phyloP scores from a whole-genome alignment of 2,329 filamentous ascomycete genomes.

The Aspergillus versicolor region DNA sequence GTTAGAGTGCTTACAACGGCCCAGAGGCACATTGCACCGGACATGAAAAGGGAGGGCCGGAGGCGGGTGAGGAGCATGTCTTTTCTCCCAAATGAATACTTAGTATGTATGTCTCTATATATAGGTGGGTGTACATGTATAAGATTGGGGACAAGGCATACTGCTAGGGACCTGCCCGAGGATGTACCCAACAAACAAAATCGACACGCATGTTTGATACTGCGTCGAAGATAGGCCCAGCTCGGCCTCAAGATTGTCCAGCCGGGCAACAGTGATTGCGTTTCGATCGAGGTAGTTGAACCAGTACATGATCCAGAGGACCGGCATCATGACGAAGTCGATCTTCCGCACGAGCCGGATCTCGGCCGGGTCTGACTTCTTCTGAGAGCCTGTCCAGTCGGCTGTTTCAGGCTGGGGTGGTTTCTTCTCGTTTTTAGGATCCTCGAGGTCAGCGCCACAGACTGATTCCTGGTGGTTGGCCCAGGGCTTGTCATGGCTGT shows the following conservation, averaged over 20 bases:
- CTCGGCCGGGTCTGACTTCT: constrained; percentile 40
- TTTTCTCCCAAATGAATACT: neutral
- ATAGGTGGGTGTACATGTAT: too few species aligned
- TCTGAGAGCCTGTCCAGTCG: constrained; percentile 18
- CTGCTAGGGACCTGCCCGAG: too few species aligned
- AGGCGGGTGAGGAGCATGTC: constrained; percentile 33
- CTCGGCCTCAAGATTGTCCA: constrained; percentile 23
- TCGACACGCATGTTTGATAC: too few species aligned
- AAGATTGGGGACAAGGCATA: too few species aligned
- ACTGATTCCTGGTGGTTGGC: too few species aligned
- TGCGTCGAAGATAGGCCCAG: too few species aligned
- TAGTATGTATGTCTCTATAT: too few species aligned
- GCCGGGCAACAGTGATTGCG: constrained; percentile 29
- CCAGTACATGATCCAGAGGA: constrained; percentile 39
- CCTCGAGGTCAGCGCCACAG: too few species aligned
- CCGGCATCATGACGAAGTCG: constrained; percentile 39
- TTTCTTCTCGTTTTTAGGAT: too few species aligned
- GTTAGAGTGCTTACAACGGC: constrained; percentile 29
- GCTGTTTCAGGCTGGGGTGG: too few species aligned
- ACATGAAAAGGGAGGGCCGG: constrained; percentile 47
- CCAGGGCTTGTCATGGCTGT: too few species aligned
- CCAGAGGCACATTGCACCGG: constrained; percentile 32
- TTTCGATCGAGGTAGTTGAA: constrained; percentile 31
- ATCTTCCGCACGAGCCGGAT: constrained; percentile 39
- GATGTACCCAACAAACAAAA: too few species aligned